A percentile compares a stretch with the other conserved stretches of the same genome.
These are phyloP conservation scores for Plasmodium gallinaceum DNA, from an alignment of 169 alveolate species.

Conservation along the genomic window DNA sequence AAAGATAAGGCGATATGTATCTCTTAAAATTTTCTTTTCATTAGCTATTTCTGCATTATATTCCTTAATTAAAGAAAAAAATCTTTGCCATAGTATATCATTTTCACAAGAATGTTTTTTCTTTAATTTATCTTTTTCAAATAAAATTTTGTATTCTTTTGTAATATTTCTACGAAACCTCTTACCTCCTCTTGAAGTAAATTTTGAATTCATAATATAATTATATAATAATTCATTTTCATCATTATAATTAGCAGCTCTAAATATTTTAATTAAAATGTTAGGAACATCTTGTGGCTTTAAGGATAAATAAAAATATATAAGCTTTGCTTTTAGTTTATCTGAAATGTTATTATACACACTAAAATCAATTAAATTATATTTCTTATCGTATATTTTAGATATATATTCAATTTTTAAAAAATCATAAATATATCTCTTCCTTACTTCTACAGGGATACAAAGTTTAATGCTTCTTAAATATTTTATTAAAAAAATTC, in stretches of 20 bases:
- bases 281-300: conserved; percentile 81
- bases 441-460: conserved; percentile 83
- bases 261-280: conserved; percentile 79
- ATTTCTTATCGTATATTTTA: conserved; percentile 67
- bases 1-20: conserved; percentile 58
- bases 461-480: conserved; percentile 60
- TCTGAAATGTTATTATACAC: conserved; percentile 66
- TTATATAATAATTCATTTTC: conserved; percentile 81
- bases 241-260: conserved; percentile 81
- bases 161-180: conserved; percentile 76
- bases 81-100: conserved; percentile 63
- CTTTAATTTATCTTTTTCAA: conserved; percentile 33
- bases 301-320: conserved; percentile 80
- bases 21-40: conserved; percentile 25
- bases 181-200: conserved; percentile 85
- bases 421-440: conserved; percentile 79
- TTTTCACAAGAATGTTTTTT: conserved; percentile 45
- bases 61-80: conserved; percentile 15
- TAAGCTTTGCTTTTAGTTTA: conserved; percentile 78
- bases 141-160: conserved; percentile 75
- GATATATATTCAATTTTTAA: conserved; percentile 75
- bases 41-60: conserved; percentile 34
- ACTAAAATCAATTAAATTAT: conserved; percentile 55
- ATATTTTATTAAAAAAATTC: conserved; percentile 55
- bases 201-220: conserved; percentile 74